Base-by-base conservation (phyloP, 345 rosid genomes). In the Salix viminalis region DNA sequence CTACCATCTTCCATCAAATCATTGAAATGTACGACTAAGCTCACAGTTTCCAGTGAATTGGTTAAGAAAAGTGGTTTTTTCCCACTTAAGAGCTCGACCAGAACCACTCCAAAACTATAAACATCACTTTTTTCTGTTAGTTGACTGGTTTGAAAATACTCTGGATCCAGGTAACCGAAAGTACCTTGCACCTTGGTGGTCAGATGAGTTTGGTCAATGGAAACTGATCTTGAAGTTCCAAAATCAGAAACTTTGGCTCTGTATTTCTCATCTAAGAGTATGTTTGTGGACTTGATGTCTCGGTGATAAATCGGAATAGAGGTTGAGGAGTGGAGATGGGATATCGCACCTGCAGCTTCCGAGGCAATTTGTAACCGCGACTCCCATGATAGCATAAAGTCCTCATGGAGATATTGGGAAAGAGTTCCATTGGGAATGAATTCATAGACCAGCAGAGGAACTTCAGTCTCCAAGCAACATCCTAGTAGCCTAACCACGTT, bases 21-120 rank as follows among this genome's bases (percentile, higher is more conserved):
- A 21, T 73, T 44, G 37, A 83, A 83, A 65, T 44, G 76, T 11
- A 41, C 62, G 2, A 67, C 80, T 18, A 83, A 78, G 65, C 65
- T 54, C 70, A 69, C 56, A 16, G 60, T 70, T 54, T 70, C 75
- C 13, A 75, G 78, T 12, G 50, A 15, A 2, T 44, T 69, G 5
- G 41, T 30, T 13, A 71, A 41, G 1, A 75, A 81, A 13, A 81
- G 70, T 2, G 84, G 81, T 24, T 65, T 77, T 54, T 70, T 10
- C 26, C 81, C 84, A 0, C 70, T 74, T 26, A 77, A 15, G 14
- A 77, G 78, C 72, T 81, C 81, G 0, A 58, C 68, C 0, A 81
- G 73, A 37, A 81, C 81, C 23, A 82, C 84, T 0, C 81, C 84
- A 18, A 82, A 82, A 8, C 84, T 81, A n/a, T 76, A 81, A 26